Evolutionary conservation across 75 land plant genomes (phyloP).

Genomic region (Chamaecyparis obtusa): DNA sequence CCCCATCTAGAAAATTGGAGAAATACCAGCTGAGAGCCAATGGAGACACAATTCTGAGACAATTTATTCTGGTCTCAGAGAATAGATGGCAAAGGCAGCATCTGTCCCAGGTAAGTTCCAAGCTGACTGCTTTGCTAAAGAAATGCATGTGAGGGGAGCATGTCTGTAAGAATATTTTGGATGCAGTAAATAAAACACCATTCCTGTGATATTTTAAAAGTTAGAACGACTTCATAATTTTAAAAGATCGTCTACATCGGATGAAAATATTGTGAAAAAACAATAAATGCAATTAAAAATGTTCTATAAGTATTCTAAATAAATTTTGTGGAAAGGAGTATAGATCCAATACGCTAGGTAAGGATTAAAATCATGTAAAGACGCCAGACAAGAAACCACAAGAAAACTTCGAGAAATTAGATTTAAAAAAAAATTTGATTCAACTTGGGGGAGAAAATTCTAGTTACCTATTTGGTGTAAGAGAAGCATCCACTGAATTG

Average conservation of each 20-base stretch:
- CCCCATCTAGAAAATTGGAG: too few relatives aligned
- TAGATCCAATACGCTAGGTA: background rate
- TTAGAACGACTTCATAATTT: background rate
- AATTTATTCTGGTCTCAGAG: background rate
- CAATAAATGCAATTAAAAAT: background rate
- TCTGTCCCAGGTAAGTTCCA: background rate
- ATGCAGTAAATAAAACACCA: background rate
- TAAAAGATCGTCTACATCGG: background rate
- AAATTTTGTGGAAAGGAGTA: background rate
- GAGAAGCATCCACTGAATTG: slow-evolving; percentile 61
- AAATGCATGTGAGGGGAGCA: background rate
- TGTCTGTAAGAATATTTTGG: background rate
- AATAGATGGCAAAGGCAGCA: background rate
- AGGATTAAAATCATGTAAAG: background rate
- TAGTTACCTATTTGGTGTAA: slow-evolving; percentile 72
- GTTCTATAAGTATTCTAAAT: background rate
- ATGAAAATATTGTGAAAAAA: background rate
- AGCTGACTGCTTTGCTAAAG: background rate
- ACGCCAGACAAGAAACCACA: background rate
- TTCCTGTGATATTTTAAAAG: background rate
- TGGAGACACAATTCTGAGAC: background rate
- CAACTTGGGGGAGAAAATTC: background rate
- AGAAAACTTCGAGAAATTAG: background rate
- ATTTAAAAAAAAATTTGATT: background rate
- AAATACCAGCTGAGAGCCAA: background rate